Base-by-base conservation (phyloP, 2,329 filamentous ascomycete species). In the Trichophyton schoenleinii region DNA sequence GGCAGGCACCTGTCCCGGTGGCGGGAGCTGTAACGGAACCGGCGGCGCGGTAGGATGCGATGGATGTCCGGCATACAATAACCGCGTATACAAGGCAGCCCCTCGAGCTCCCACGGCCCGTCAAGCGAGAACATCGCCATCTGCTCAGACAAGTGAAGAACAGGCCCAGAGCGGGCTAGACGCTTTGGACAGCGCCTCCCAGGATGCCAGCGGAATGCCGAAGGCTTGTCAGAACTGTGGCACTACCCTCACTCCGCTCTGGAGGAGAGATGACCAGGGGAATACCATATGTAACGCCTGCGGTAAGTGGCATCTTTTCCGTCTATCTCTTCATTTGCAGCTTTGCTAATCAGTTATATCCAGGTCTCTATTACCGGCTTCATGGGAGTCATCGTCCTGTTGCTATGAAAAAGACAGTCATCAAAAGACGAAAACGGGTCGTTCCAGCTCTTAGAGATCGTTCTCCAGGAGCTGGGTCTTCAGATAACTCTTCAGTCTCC, bases 271-370 rank as follows among this genome's bases (percentile, higher is more conserved):
- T 71, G 92, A 96, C 73, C 86, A 87, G 67, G 94, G 94, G 1
- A 91, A 96, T 75, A 95, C 92, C 3, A 99, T 99, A 65, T 99
- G 94, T 78, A 99, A 99, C 74, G 94, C 94, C 59, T 99, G 94
- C 78, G 94, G 91, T 95, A 81, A 72, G 87, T 82, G 59, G 61
- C 1, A 38, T 52, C 13, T 22, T 7, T 13, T 59, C 58, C 7
- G 11, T 3, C 13, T 38, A 38, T 8, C 15, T 64, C 60, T 57
- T 61, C 63, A 22, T 58, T 52, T 3, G 2, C 18, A 58, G 31
- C 9, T 59, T 58, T 59, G 61, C 48, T 18, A 6, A 18, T 34
- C 8, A 44, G 22, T 28, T 22, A 38, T 6, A 57, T 58, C 3
- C 66, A 96, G 91, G 92, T 3, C 78, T 99, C 2, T 99, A 99